Evolutionary conservation across 2,329 filamentous ascomycete genomes (phyloP), one percentile per base, ranked within the genome.

Genomic region (Scytalidium sp.): DNA sequence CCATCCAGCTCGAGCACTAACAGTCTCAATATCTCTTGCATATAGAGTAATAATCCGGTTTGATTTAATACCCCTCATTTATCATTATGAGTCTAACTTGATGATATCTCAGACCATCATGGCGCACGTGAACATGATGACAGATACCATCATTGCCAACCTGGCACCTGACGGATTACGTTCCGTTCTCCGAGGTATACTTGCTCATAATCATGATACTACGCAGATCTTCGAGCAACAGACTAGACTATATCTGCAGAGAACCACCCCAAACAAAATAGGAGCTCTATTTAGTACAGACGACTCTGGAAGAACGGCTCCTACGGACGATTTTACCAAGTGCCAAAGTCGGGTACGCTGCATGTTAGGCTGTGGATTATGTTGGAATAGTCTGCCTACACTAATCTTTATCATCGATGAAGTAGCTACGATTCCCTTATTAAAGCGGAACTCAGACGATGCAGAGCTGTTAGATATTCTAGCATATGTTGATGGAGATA

Each of bases 121-220:
- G 32, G 67, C 70, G 21, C 72, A 75, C 55, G 70, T 74, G 53
- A 75, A 75, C 46, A 71, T 74, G 67, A 74, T 74, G 72, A 70
- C 67, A 2, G 72, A 74, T 49, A 72, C 67, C 3, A 66, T 74
- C 49, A 70, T 75, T 46, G 68, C 66, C n/a, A 74, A 70, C 42
- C 52, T 75, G 20, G 63, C 70, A 1, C 55, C 61, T 1, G 69
- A 71, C n/a, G 70, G 65, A 4, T 54, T 75, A 15, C 67, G 71
- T 3, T 61, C 63, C 6, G 61, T 74, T 4, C 56, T 73, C 46
- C 60, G 70, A 49, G 60, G 59, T 7, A 49, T 64, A 4, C 50
- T 68, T 19, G 62, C 56, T 25, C 50, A 53, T n/a, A 59, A 67
- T 19, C 54, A 60, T 3, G 56, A 56, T 19, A 50, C 69, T 43